Evolutionary conservation across 345 rosid genomes (phyloP).

Genomic region (Brassica rapa): DNA sequence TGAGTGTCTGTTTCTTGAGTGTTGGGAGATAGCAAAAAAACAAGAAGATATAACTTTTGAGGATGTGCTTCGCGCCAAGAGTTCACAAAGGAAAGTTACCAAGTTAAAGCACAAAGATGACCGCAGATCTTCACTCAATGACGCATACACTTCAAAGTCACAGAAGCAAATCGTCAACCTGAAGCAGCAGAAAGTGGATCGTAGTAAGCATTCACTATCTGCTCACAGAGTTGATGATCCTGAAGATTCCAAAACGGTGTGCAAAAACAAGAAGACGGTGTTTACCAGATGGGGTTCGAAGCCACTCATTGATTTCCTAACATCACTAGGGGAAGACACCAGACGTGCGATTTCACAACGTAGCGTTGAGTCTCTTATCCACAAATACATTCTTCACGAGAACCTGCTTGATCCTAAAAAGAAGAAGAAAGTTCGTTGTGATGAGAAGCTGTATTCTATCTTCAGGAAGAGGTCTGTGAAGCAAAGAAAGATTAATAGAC

Average conservation of each 20-base stretch:
- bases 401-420: conserved; percentile 40
- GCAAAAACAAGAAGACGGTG: conserved; percentile 34
- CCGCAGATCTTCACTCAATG: conserved; percentile 21
- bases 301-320: conserved; percentile 53
- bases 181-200: conserved; percentile 12
- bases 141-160: conserved; percentile 37
- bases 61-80: conserved; percentile 36
- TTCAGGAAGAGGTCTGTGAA: conserved; percentile 46
- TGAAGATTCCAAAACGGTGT: background rate
- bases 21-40: conserved; percentile 48
- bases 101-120: conserved; percentile 13
- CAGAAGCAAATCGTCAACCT: conserved; percentile 8
- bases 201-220: background rate
- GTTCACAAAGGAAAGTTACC: conserved; percentile 5
- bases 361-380: conserved; percentile 42
- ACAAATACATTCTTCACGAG: conserved; percentile 36
- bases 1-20: conserved; percentile 52
- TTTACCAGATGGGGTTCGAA: conserved; percentile 55
- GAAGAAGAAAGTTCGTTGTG: conserved; percentile 45
- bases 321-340: conserved; percentile 50
- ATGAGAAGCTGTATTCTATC: conserved; percentile 49
- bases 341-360: conserved; percentile 37
- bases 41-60: conserved; percentile 46
- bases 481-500: conserved; percentile 34
- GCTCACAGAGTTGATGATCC: conserved; percentile 31